A percentile compares a stretch with the other conserved stretches of the same genome.
phyloP scores from a whole-genome alignment of 2,329 filamentous ascomycete species.

The Fusarium subglutinans region DNA sequence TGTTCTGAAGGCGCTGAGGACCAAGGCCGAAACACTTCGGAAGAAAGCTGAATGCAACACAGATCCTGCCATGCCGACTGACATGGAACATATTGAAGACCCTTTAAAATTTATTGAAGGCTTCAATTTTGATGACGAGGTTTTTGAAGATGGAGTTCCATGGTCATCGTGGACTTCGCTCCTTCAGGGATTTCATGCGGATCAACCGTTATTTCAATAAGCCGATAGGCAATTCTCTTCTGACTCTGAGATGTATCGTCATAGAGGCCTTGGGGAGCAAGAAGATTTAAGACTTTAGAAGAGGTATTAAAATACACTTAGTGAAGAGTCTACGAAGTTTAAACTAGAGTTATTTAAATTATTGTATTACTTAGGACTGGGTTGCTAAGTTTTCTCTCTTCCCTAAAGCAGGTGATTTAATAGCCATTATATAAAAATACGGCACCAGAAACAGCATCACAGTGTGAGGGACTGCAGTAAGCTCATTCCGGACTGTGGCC shows the following conservation, averaged over 20 bases:
- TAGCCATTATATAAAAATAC: accelerated
- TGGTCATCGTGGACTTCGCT: not conserved
- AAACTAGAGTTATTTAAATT: accelerated
- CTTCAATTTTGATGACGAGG: not conserved
- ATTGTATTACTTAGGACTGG: accelerated
- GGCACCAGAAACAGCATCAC: not conserved
- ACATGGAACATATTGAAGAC: accelerated
- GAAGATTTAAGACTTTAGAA: not conserved
- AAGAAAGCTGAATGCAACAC: accelerated
- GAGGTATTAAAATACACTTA: too few relatives aligned
- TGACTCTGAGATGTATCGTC: accelerated
- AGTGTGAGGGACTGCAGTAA: not conserved
- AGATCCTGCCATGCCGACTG: not conserved
- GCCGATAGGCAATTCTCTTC: accelerated
- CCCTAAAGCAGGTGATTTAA: accelerated
- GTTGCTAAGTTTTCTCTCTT: not conserved
- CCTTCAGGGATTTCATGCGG: not conserved
- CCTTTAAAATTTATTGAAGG: not conserved
- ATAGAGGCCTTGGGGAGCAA: accelerated
- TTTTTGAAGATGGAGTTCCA: not conserved
- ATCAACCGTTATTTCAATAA: not conserved
- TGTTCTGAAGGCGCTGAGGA: not conserved
- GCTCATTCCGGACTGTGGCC: not conserved
- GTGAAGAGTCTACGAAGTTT: not conserved
- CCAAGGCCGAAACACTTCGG: not conserved